Conservation (phyloP, 2,329 filamentous ascomycete species). For the Penicillium hesseltinei region DNA sequence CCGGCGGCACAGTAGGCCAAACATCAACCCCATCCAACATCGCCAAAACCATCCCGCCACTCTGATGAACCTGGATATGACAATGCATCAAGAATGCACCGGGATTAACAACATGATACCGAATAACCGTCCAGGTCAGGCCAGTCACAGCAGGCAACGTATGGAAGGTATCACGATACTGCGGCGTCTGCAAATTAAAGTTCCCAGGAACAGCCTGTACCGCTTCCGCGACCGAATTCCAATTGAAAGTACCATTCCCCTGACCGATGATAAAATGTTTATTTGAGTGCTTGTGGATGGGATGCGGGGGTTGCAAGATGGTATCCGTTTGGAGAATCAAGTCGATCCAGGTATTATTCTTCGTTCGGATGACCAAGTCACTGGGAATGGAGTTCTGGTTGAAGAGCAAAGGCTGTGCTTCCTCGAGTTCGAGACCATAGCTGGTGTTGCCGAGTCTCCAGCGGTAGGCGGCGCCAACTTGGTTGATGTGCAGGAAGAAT, state of each 20-base stretch:
- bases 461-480: slow-evolving; percentile 22
- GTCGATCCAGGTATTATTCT: slow-evolving; percentile 55
- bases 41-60: slow-evolving; percentile 51
- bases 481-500: slow-evolving; percentile 24
- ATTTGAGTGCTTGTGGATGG: slow-evolving; percentile 65
- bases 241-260: slow-evolving; percentile 53
- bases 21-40: slow-evolving; percentile 51
- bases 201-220: slow-evolving; percentile 45
- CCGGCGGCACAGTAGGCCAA: slow-evolving; percentile 33
- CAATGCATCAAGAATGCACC: slow-evolving; percentile 54
- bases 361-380: slow-evolving; percentile 49
- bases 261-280: slow-evolving; percentile 59
- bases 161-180: slow-evolving; percentile 52
- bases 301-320: slow-evolving; percentile 54
- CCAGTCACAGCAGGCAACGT: slow-evolving; percentile 35
- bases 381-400: slow-evolving; percentile 29
- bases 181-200: slow-evolving; percentile 60
- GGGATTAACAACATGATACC: slow-evolving; percentile 50
- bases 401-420: slow-evolving; percentile 26
- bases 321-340: slow-evolving; percentile 48
- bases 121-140: slow-evolving; percentile 44
- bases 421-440: slow-evolving; percentile 25
- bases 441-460: slow-evolving; percentile 29
- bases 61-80: slow-evolving; percentile 52
- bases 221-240: slow-evolving; percentile 55